Evolutionary conservation across 2,329 filamentous ascomycete species (phyloP), one percentile per base, ranked within the genome.

Genomic region (Colletotrichum simmondsii): DNA sequence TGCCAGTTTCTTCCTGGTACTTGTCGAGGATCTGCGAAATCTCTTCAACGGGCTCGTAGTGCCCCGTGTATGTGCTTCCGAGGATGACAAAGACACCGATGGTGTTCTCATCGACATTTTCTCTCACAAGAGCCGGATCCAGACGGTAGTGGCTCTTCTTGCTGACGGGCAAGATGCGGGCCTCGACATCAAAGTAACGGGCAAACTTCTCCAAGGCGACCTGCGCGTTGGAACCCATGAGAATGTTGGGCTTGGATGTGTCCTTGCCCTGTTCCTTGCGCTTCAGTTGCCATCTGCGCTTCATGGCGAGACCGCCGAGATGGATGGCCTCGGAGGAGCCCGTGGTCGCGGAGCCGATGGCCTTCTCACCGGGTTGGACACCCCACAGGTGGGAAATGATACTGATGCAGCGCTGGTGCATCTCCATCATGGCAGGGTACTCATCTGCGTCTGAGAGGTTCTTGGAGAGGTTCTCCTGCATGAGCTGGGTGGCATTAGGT

Each of bases 61-160:
- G 91, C 0, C 92, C 92, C 0, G 92, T 94, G 76, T 94, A 94
- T 0, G 92, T 94, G 63, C 88, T 91, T 3, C 92, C 92, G 5
- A 94, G 78, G 65, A 94, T 94, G 0, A 92, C 90, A 77, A 93
- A 94, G 0, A 94, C 84, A n/a, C 92, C 92, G 76, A 94, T 94
- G 0, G 92, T 94, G 76, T 94, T 94, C 81, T 94, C 92, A 74
- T 94, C 92, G 42, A 94, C 87, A 74, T 92, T 92, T 76, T 93
- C 79, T 77, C 87, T 89, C 1, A 94, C 90, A 30, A 91, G 81
- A 4, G 89, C 85, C 0, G 92, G 89, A 75, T 94, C 91, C 8
- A 94, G 85, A 37, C 91, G 84, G 78, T 86, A 92, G 7, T 87
- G 84, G 70, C 89, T 92, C 78, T 90, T 87, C 75, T 88, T 85